Conservation (phyloP, 345 rosid genomes). For the Corchorus capsularis region DNA sequence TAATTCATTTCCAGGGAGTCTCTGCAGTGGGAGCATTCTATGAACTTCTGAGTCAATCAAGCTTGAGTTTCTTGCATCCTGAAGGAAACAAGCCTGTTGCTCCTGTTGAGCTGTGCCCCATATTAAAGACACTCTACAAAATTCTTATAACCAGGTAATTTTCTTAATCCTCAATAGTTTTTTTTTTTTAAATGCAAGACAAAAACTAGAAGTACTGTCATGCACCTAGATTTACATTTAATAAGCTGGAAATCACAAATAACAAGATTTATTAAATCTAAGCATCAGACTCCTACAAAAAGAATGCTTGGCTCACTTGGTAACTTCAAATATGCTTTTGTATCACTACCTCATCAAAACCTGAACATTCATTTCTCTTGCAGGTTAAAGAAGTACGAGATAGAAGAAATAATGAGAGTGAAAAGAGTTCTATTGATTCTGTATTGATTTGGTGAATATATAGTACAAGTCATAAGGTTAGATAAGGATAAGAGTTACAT, state of each 20-base stretch:
- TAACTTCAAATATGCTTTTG: neutral
- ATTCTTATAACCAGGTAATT: constrained; percentile 61
- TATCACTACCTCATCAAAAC: neutral
- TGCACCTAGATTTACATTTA: neutral
- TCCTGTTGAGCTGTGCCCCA: constrained; percentile 79
- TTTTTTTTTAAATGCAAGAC: neutral
- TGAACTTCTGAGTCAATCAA: constrained; percentile 65
- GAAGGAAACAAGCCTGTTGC: constrained; percentile 68
- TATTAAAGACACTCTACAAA: constrained; percentile 65
- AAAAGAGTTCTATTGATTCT: too few species aligned
- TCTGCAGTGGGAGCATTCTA: constrained; percentile 80
- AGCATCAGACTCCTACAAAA: neutral
- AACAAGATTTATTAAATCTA: neutral
- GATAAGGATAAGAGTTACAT: too few species aligned
- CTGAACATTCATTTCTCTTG: neutral
- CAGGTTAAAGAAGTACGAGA: too few species aligned
- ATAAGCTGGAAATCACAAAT: neutral
- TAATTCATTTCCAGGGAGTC: constrained; percentile 55
- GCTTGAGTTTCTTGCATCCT: constrained; percentile 65
- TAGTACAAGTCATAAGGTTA: too few species aligned
- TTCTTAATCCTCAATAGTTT: neutral
- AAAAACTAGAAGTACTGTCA: neutral
- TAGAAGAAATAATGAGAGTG: too few species aligned
- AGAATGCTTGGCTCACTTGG: neutral
- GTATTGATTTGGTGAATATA: too few species aligned